Base-by-base conservation (phyloP, 2,329 filamentous ascomycete species). In the Aureobasidium sp. region DNA sequence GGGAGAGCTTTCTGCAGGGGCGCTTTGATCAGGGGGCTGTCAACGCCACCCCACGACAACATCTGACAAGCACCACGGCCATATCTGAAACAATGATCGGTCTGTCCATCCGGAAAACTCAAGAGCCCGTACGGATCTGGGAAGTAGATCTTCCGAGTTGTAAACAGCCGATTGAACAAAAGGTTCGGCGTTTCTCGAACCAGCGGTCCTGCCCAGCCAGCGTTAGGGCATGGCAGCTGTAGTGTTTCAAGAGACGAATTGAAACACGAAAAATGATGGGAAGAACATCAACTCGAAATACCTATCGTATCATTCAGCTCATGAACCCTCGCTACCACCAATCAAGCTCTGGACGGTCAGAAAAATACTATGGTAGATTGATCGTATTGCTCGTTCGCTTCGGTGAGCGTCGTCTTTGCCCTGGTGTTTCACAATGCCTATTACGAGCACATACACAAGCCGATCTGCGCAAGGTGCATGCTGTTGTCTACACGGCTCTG, bases 191-290 rank as follows among this genome's bases (percentile, higher is more conserved):
- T 45, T 36, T 45, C 29, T 57, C 39, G 53, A 45, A 36, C 39
- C 39, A 34, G 15, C 14, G 34, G 7, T 45, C 36, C 11, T 17
- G 15, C n/a, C 29, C 41, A 17, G 29, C 39, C 17, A 25, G 39
- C 25, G 25, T 25, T 44, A 44, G 53, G 39, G 53, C 53, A 45
- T 57, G 27, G 41, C 41, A 57, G 27, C 27, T 57, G 53, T 34
- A 44, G 53, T 45, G 53, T 57, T 57, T 57, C 53, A 57, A 3
- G 41, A 57, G 20, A 57, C 53, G 53, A 57, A 36, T 15, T 17
- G 53, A 45, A 57, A 55, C 25, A 55, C 8, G 15, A 25, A 42
- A 42, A 20, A 1, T 11, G 37, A 55, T 31, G 17, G 25, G 7
- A 25, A 31, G 5, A 55, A 12, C 37, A 41, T 15, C 49, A n/a